phyloP scores from a whole-genome alignment of 371 early-diverging fungal species.

The Choanephora cucurbitarum region DNA sequence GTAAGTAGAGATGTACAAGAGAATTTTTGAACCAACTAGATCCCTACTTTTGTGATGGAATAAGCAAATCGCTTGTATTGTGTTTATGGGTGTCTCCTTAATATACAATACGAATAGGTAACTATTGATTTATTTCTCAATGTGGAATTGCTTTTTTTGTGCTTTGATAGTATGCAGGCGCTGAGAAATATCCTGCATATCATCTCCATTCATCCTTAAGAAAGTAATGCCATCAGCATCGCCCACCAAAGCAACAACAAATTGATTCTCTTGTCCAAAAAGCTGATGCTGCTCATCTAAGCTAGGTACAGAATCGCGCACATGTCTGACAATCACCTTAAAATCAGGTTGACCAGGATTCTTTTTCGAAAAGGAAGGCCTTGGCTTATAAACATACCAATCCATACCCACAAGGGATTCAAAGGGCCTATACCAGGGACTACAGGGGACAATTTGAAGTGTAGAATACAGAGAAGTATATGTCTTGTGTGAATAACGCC shows the following conservation, averaged over 20 bases:
- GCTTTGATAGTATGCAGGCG: not conserved
- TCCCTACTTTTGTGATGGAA: too few species aligned
- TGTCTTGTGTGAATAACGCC: constrained; percentile 11
- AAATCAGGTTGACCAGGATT: constrained; percentile 56
- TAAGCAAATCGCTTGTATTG: too few species aligned
- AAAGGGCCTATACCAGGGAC: constrained; percentile 31
- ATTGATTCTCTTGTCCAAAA: constrained; percentile 7
- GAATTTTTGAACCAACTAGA: too few species aligned
- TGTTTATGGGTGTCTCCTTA: too few species aligned
- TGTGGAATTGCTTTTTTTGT: too few species aligned
- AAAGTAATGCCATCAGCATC: constrained; percentile 38
- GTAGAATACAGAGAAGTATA: constrained; percentile 29
- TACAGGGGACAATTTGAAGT: constrained; percentile 25
- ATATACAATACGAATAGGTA: too few species aligned
- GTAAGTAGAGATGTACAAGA: too few species aligned
- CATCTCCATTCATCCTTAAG: constrained; percentile 24
- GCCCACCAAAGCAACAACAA: constrained; percentile 37
- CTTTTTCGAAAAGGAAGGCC: constrained; percentile 51
- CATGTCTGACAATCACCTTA: constrained; percentile 34
- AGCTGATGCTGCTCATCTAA: constrained; percentile 14
- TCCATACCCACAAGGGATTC: constrained; percentile 21
- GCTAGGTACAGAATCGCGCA: constrained; percentile 15
- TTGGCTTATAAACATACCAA: constrained; percentile 59
- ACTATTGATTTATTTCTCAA: too few species aligned
- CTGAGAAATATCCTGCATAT: constrained; percentile 23